Evolutionary conservation across 257 asterid genomes (phyloP), one percentile per base, ranked within the genome.

Genomic region (Solanum etuberosum): DNA sequence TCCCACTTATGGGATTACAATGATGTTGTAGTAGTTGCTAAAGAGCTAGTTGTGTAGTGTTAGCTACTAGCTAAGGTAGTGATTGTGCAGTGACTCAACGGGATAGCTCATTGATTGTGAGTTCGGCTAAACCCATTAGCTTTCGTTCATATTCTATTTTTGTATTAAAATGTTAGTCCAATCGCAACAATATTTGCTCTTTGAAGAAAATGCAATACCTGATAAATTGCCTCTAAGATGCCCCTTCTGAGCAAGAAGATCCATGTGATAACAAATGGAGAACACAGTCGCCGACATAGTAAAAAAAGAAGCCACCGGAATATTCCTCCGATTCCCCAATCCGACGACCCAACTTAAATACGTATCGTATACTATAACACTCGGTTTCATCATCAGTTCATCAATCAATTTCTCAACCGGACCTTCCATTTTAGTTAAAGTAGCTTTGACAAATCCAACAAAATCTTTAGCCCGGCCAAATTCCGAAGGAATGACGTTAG

Each of bases 401-500:
- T 91, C 92, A 21, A 93, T 82, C 6, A 93, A 86, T 85, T n/a
- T 81, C 68, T 92, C 97, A 87, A 94, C 84, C 23, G 95, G 95
- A 70, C 46, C 92, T 63, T 88, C 95, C 92, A 93, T 77, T 11
- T 91, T 91, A 34, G 91, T 87, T 86, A 46, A 0, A 14, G 85
- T 87, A 1, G 94, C 95, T 54, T 11, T 29, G 23, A 16, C 2
- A 89, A 93, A 94, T 32, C 71, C 92, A 1, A 0, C 0, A 7
- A 84, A 11, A 81, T 93, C 96, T 0, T 90, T 88, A 38, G 92
- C 95, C 21, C 96, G 93, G 8, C n/a, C 92, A 4, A 23, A 86
- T 90, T 93, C 95, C 13, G 95, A 92, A 46, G 95, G 98, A 27
- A 95, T 48, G 23, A 93, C 95, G 86, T 94, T 93, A 1, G 94